phyloP scores from a whole-genome alignment of 202 grass and related monocot species.

The Miscanthus sacchariflorus region DNA sequence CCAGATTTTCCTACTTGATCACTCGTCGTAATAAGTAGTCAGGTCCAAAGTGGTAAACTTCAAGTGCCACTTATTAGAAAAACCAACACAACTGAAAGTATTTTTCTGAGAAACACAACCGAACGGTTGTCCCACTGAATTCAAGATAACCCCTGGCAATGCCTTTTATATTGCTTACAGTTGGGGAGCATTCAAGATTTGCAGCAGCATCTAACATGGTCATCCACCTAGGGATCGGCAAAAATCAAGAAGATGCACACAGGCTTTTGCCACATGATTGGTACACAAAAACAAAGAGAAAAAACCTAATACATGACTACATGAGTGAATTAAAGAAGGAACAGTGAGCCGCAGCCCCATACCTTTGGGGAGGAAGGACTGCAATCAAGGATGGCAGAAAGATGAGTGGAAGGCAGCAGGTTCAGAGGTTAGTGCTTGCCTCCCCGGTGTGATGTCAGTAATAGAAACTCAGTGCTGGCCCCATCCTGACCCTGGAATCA shows the following conservation, averaged over 20 bases:
- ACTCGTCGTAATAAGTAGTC: background rate
- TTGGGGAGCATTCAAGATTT: slow-evolving; percentile 44
- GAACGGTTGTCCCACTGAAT: background rate
- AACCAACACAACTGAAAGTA: background rate
- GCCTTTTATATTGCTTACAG: slow-evolving; percentile 16
- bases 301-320: background rate
- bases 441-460: too few species aligned
- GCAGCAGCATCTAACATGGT: slow-evolving; percentile 30
- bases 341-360: background rate
- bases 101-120: background rate
- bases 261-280: background rate
- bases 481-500: background rate
- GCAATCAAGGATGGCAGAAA: background rate
- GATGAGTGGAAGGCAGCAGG: background rate
- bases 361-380: background rate
- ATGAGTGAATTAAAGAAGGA: slow-evolving; percentile 26
- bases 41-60: background rate
- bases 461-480: background rate
- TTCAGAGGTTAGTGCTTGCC: background rate
- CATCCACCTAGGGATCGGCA: slow-evolving; percentile 6
- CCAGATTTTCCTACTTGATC: background rate
- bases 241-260: slow-evolving; percentile 12
- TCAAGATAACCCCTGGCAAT: slow-evolving; percentile 19
- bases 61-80: background rate
- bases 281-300: background rate